phyloP scores from a whole-genome alignment of 148 eudicot genomes.

The Talinum fruticosum region DNA sequence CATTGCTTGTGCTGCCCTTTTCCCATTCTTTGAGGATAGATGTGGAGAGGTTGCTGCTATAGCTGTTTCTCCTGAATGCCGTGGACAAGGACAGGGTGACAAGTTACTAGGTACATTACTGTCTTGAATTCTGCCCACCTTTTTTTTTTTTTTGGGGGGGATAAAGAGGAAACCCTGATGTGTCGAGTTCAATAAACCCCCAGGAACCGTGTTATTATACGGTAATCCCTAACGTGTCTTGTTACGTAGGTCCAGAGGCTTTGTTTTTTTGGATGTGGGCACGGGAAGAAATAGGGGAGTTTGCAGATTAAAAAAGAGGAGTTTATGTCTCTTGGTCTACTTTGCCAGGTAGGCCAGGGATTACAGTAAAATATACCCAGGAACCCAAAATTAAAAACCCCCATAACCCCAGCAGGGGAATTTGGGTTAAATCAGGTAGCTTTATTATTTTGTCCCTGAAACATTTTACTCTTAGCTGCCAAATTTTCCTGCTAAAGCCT shows the following conservation, averaged over 20 bases:
- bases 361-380: too few relatives aligned
- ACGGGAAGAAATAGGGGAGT: too few relatives aligned
- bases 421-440: background rate
- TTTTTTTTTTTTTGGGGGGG: background rate
- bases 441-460: background rate
- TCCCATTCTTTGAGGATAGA: constrained; percentile 68
- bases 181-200: background rate
- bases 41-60: constrained; percentile 96
- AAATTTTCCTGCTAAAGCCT: background rate
- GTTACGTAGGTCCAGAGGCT: too few relatives aligned
- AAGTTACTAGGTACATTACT: constrained; percentile 72
- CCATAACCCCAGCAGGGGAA: too few relatives aligned
- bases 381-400: too few relatives aligned
- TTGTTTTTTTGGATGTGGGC: too few relatives aligned
- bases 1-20: constrained; percentile 91
- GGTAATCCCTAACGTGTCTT: too few relatives aligned
- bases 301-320: too few relatives aligned
- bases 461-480: background rate
- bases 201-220: too few relatives aligned
- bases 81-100: constrained; percentile 97
- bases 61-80: constrained; percentile 96
- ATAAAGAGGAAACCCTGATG: background rate
- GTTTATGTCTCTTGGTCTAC: too few relatives aligned
- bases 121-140: background rate
- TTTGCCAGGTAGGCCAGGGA: too few relatives aligned